These are phyloP conservation scores for Ascomycota sp. DNA, from an alignment of 2,329 filamentous ascomycete genomes.

Conservation along the genomic window DNA sequence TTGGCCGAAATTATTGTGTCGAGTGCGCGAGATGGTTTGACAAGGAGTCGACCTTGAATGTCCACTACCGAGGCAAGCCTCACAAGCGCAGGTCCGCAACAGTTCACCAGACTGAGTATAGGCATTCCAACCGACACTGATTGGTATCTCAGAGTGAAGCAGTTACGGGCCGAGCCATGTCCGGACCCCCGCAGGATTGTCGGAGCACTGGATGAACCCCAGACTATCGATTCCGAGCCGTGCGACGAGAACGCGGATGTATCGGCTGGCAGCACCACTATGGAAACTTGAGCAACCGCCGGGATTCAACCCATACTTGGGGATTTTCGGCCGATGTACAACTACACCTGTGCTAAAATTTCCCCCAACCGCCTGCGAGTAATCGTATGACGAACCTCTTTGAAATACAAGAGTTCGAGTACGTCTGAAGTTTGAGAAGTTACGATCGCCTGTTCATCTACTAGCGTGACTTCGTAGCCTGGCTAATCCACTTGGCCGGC, in stretches of 20 bases:
- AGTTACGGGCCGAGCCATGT: conserved; percentile 68
- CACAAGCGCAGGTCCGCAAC: conserved; percentile 60
- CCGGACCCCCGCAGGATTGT: conserved; percentile 73
- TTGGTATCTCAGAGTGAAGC: no score
- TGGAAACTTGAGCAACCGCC: conserved; percentile 8
- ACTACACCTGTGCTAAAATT: no score
- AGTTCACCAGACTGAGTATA: neutral
- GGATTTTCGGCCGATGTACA: no score
- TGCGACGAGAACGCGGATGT: conserved; percentile 1
- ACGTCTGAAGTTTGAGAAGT: no score
- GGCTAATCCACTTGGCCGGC: conserved; percentile 24
- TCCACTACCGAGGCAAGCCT: conserved; percentile 71
- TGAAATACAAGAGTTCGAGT: no score
- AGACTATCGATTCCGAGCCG: conserved; percentile 45
- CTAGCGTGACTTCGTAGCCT: conserved; percentile 24
- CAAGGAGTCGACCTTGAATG: conserved; percentile 51
- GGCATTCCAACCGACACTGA: no score
- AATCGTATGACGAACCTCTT: no score
- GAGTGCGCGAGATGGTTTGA: conserved; percentile 97
- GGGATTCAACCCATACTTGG: no score
- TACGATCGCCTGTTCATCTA: no score
- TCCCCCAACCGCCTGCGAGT: neutral
- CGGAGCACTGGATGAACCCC: conserved; percentile 56
- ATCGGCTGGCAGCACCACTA: conserved; percentile 11
- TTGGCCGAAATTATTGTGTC: conserved; percentile 72